These are phyloP conservation scores for Fusarium sp. DNA, from an alignment of 2,329 filamentous ascomycete species.

Conservation along the genomic window DNA sequence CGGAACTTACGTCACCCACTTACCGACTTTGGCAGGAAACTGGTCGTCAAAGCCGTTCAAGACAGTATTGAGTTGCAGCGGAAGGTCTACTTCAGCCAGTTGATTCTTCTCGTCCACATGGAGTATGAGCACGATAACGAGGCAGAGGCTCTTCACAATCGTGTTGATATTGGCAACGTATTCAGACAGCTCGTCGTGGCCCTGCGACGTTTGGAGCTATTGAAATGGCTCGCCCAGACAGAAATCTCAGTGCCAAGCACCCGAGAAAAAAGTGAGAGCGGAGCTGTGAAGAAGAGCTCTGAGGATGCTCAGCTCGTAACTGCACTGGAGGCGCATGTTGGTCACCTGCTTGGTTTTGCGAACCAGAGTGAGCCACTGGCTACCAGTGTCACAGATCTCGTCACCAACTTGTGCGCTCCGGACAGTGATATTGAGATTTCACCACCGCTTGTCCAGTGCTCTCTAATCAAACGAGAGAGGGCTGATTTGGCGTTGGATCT, in stretches of 20 bases:
- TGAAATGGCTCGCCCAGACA: slow-evolving; percentile 73
- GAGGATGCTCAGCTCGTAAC: slow-evolving; percentile 64
- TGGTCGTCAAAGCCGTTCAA: slow-evolving; percentile 80
- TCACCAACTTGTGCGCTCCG: slow-evolving; percentile 71
- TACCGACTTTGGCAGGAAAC: slow-evolving; percentile 79
- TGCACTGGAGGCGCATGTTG: slow-evolving; percentile 68
- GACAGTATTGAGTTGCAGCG: slow-evolving; percentile 80
- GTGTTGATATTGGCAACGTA: slow-evolving; percentile 74
- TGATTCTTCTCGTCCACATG: slow-evolving; percentile 87
- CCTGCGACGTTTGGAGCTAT: slow-evolving; percentile 78
- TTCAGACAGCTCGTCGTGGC: slow-evolving; percentile 76
- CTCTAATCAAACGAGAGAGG: slow-evolving; percentile 67
- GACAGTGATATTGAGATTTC: slow-evolving; percentile 74
- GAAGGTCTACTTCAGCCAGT: slow-evolving; percentile 81
- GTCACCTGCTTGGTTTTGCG: slow-evolving; percentile 71
- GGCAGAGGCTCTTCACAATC: slow-evolving; percentile 70
- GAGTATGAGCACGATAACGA: slow-evolving; percentile 82
- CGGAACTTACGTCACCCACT: slow-evolving; percentile 63
- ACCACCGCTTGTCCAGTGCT: slow-evolving; percentile 70
- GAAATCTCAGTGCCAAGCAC: slow-evolving; percentile 63
- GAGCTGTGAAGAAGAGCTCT: slow-evolving; percentile 52
- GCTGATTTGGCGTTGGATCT: slow-evolving; percentile 70
- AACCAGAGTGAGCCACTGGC: slow-evolving; percentile 64
- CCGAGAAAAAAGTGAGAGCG: slow-evolving; percentile 51
- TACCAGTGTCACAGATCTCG: slow-evolving; percentile 72